These are phyloP conservation scores for Vitis riparia DNA, from an alignment of 164 flowering plant species.

Conservation along the genomic window DNA sequence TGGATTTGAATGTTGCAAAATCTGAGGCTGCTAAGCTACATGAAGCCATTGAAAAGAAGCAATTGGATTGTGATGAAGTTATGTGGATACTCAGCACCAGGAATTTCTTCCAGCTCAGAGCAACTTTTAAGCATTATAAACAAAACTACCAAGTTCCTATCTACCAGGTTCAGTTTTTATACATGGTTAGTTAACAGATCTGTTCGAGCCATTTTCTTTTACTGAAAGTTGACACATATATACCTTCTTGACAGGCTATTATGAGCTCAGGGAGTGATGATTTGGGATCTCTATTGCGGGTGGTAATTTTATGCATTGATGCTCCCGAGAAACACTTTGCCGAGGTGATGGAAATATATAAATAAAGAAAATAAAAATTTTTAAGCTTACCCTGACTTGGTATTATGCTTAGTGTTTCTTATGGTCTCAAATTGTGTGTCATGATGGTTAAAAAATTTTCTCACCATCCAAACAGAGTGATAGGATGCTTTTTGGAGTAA, in stretches of 20 bases:
- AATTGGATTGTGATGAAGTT: constrained; percentile 48
- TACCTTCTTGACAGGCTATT: constrained; percentile 44
- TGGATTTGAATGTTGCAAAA: constrained; percentile 45
- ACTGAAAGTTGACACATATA: neutral
- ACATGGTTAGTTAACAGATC: neutral
- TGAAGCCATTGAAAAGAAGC: constrained; percentile 48
- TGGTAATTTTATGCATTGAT: constrained; percentile 63
- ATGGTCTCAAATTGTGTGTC: too few relatives aligned
- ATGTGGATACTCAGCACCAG: constrained; percentile 61
- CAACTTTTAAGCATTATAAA: constrained; percentile 56
- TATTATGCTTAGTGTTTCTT: neutral
- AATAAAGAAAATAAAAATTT: too few relatives aligned
- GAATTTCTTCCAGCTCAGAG: constrained; percentile 60
- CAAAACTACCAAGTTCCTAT: constrained; percentile 45
- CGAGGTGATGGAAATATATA: constrained; percentile 38
- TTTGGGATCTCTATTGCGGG: constrained; percentile 40
- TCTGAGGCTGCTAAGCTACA: constrained; percentile 39
- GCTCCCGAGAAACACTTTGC: constrained; percentile 26
- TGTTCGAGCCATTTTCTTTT: neutral
- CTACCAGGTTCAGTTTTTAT: constrained; percentile 43
- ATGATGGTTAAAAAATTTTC: too few relatives aligned
- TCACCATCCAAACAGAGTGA: too few relatives aligned
- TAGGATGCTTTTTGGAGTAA: too few relatives aligned
- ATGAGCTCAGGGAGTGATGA: constrained; percentile 41
- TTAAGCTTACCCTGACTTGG: too few relatives aligned